These are phyloP conservation scores for Elaeagnus macrophylla DNA, from an alignment of 306 rosid species.

Conservation along the genomic window DNA sequence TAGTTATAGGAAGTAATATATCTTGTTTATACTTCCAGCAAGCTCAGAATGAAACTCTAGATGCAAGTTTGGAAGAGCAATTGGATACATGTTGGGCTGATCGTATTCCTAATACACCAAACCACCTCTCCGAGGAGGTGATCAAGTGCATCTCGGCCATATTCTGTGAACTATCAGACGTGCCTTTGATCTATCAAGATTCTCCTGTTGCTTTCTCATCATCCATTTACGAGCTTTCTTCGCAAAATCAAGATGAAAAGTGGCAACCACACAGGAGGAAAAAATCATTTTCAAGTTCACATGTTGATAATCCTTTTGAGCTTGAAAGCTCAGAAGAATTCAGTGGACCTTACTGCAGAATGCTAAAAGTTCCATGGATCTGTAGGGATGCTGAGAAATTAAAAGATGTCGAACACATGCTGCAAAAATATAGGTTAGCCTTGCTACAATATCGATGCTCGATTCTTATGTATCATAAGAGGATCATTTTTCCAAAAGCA, in stretches of 20 bases:
- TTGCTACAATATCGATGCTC: conserved; percentile 4
- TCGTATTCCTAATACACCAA: conserved; percentile 51
- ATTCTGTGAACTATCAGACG: conserved; percentile 72
- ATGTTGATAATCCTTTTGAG: conserved; percentile 46
- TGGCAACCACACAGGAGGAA: conserved; percentile 45
- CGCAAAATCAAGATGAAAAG: conserved; percentile 39
- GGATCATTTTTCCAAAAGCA: conserved; percentile 3
- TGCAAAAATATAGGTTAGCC: conserved; percentile 64
- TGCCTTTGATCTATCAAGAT: conserved; percentile 39
- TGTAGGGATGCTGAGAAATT: conserved; percentile 51
- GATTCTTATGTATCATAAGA: not conserved
- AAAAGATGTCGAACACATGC: conserved; percentile 53
- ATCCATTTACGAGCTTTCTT: conserved; percentile 39
- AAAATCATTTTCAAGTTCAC: conserved; percentile 42
- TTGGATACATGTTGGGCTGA: conserved; percentile 35
- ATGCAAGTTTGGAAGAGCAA: conserved; percentile 48
- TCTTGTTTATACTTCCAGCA: conserved; percentile 39
- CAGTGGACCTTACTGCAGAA: conserved; percentile 55
- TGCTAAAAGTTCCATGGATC: conserved; percentile 62
- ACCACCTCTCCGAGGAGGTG: conserved; percentile 87
- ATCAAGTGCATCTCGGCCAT: conserved; percentile 65
- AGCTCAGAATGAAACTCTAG: conserved; percentile 40
- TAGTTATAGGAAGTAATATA: not conserved
- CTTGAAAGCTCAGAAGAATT: conserved; percentile 45
- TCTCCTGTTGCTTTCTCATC: conserved; percentile 48